phyloP scores from a whole-genome alignment of 1,139 yeast genomes.

The Oligophagozyma castellii region DNA sequence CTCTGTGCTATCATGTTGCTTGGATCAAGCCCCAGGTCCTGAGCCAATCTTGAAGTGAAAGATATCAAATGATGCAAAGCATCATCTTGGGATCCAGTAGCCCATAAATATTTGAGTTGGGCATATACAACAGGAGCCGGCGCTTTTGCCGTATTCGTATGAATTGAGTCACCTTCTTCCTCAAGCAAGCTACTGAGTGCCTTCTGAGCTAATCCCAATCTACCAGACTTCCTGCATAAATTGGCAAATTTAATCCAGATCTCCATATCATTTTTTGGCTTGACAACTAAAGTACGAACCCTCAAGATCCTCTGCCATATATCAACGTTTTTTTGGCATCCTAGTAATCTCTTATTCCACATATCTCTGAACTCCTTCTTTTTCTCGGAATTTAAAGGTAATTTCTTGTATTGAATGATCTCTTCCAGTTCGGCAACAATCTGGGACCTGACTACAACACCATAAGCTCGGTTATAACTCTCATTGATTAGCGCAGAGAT shows the following conservation, averaged over 20 bases:
- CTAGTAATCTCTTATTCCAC: slow-evolving; percentile 85
- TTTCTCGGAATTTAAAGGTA: slow-evolving; percentile 73
- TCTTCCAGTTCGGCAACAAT: slow-evolving; percentile 96
- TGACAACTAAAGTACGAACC: slow-evolving; percentile 87
- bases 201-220: slow-evolving; percentile 86
- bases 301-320: slow-evolving; percentile 95
- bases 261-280: slow-evolving; percentile 94
- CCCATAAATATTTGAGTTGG: slow-evolving; percentile 94
- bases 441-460: slow-evolving; percentile 92
- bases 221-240: slow-evolving; percentile 83
- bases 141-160: slow-evolving; percentile 61
- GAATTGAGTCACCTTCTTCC: slow-evolving; percentile 31
- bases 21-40: slow-evolving; percentile 67
- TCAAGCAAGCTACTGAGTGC: slow-evolving; percentile 67
- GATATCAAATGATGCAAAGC: slow-evolving; percentile 79
- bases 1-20: slow-evolving; percentile 72
- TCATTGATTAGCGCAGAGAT: slow-evolving; percentile 91
- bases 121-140: slow-evolving; percentile 97
- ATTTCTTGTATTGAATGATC: slow-evolving; percentile 73
- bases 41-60: slow-evolving; percentile 84
- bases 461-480: slow-evolving; percentile 92
- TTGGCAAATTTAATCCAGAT: slow-evolving; percentile 98
- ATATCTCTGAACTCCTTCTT: slow-evolving; percentile 72
- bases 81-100: slow-evolving; percentile 77
- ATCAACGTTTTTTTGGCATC: slow-evolving; percentile 94